Evolutionary conservation across 2,329 filamentous ascomycete genomes (phyloP), one percentile per base, ranked within the genome.

Genomic region (Microsporum ferrugineum): DNA sequence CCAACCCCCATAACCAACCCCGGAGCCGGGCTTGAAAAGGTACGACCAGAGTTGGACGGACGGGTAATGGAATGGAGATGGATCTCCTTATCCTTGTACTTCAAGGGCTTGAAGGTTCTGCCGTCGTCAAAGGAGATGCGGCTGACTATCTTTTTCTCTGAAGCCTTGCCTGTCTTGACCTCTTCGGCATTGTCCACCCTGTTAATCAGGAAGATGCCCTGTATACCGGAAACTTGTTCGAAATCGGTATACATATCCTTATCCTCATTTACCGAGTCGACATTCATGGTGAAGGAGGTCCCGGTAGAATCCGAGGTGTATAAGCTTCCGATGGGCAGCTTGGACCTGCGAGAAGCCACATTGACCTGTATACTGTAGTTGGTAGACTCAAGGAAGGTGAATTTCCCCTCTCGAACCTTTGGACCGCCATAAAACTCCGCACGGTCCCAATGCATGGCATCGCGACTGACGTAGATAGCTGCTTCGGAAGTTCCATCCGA

Each of bases 281-380:
- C 82, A 68, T 96, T 97, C 69, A 88, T 86, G 1, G 88, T 94
- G 72, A 97, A 99, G 73, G 92, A 96, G 1, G 91, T 96, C 63
- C 94, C 94, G 71, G 97, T 95, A 36, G 91, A 97, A 72, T 99
- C 99, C 71, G 92, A 97, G 4, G 91, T 95, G 70, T 96, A 92
- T 61, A 99, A 80, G 8, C 88, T 85, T 38, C 94, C 95, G 83
- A 96, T 92, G 0, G 87, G 83, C 0, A 80, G 3, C 23, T 8
- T 57, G 4, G 34, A 41, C 82, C 10, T 81, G 81, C 33, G 61
- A 38, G 55, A 62, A 51, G 77, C 78, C 65, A 97, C 91, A 73
- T 97, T 91, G 60, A 99, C 85, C 75, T 97, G 92, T 67, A 99
- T 91, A 77, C 92, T 96, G 78, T 99, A 96, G 71, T 96, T 92